Percentiles rank a stretch among this genome's conserved stretches.
Conservation (phyloP, 176 grass and related monocot genomes). For the Juncus effusus region DNA sequence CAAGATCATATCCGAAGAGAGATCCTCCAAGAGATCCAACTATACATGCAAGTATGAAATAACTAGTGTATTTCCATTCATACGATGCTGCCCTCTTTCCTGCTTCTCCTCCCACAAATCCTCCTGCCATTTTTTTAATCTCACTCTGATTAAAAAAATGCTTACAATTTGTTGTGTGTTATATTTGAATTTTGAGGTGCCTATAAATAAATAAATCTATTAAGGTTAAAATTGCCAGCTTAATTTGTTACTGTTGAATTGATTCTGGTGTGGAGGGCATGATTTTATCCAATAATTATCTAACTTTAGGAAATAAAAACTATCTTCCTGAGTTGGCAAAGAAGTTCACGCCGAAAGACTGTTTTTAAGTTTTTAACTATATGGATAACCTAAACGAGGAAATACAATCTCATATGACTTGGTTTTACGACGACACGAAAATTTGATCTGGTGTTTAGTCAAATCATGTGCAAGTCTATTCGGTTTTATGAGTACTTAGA, state of each 20-base stretch:
- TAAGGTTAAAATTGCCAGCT: neutral
- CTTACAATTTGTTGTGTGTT: neutral
- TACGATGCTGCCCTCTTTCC: slow-evolving; percentile 60
- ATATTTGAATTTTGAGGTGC: neutral
- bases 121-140: slow-evolving; percentile 55
- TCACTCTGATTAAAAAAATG: neutral
- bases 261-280: neutral
- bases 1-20: slow-evolving; percentile 97
- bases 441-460: no score
- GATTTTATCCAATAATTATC: slow-evolving; percentile 2
- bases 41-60: slow-evolving; percentile 85
- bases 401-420: no score
- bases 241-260: neutral
- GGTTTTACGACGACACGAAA: no score
- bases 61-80: slow-evolving; percentile 70
- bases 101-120: slow-evolving; percentile 39
- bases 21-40: slow-evolving; percentile 95
- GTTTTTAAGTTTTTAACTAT: no score
- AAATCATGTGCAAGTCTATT: no score
- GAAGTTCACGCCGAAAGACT: no score
- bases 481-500: no score
- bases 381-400: no score
- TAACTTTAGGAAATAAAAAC: slow-evolving; percentile 16
- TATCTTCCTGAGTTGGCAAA: no score
- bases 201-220: neutral